These are phyloP conservation scores for Phytophthora podocarpi DNA, from an alignment of 352 stramenopile genomes.

Conservation along the genomic window DNA sequence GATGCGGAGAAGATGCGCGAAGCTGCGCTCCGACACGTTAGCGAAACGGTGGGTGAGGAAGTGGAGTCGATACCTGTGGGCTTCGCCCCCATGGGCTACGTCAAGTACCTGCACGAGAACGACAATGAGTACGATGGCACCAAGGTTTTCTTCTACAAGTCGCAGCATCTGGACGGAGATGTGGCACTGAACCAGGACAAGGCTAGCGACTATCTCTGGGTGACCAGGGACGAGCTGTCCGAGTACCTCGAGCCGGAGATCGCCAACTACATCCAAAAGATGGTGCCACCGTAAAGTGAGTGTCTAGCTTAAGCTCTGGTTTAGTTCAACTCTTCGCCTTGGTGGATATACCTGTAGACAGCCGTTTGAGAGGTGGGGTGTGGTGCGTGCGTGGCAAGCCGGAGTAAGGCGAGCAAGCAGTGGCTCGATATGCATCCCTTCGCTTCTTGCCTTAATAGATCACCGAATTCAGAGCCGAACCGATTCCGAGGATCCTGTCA, in stretches of 20 bases:
- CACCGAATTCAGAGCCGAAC: conserved; percentile 31
- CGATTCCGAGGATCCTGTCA: background rate
- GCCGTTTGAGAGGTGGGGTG: conserved; percentile 14
- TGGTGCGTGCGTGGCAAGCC: background rate
- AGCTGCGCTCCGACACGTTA: conserved; percentile 67
- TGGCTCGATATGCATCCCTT: no score
- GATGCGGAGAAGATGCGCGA: conserved; percentile 82
- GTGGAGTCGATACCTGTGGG: conserved; percentile 62
- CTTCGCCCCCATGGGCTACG: conserved; percentile 79
- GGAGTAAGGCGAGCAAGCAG: no score
- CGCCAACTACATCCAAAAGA: conserved; percentile 78
- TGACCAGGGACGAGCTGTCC: conserved; percentile 71
- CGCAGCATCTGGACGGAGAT: conserved; percentile 64
- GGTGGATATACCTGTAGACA: conserved; percentile 29
- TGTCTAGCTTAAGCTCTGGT: conserved; percentile 16
- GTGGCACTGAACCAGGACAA: conserved; percentile 64
- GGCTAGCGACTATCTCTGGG: conserved; percentile 81
- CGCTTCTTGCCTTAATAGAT: conserved; percentile 30
- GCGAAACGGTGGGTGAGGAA: conserved; percentile 47
- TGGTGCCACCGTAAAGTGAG: conserved; percentile 59
- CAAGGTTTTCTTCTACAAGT: conserved; percentile 91
- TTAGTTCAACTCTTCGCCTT: conserved; percentile 21
- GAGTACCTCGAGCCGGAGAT: conserved; percentile 80
- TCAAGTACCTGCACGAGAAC: conserved; percentile 70
- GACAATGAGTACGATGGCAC: conserved; percentile 68